Percentiles rank a stretch among this genome's conserved stretches.
Evolutionary conservation across 108 stramenopile species (phyloP).

Genomic region (Nitzschia inconspicua): DNA sequence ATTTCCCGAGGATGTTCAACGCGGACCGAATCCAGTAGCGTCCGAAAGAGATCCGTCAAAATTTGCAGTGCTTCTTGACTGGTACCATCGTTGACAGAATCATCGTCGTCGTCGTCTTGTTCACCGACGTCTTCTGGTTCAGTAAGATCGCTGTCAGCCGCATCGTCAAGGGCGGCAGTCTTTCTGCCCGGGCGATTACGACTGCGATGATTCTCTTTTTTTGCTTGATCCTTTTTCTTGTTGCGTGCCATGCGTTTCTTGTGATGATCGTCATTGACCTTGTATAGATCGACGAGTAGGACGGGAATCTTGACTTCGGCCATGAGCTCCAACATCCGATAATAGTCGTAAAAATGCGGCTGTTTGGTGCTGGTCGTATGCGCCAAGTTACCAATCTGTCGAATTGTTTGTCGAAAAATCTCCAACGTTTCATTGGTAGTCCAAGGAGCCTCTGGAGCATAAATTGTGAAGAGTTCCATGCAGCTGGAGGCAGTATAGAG

Average conservation of each 20-base stretch:
- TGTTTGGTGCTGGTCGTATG: slow-evolving; percentile 23
- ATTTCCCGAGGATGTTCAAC: slow-evolving; percentile 69
- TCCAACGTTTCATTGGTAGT: slow-evolving; percentile 52
- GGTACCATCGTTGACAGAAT: not conserved
- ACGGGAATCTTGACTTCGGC: slow-evolving; percentile 79
- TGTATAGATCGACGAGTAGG: slow-evolving; percentile 68
- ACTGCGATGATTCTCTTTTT: no score
- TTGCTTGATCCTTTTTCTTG: not conserved
- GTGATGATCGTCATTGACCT: slow-evolving; percentile 10
- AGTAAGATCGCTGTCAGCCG: no score
- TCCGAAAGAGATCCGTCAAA: slow-evolving; percentile 56
- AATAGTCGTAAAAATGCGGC: slow-evolving; percentile 51
- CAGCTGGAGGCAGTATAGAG: slow-evolving; percentile 58
- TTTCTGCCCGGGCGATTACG: no score
- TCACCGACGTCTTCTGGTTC: not conserved
- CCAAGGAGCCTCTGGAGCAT: slow-evolving; percentile 84
- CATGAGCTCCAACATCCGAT: slow-evolving; percentile 64
- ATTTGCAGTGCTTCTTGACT: slow-evolving; percentile 52
- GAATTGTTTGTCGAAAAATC: slow-evolving; percentile 69
- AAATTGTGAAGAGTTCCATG: slow-evolving; percentile 74
- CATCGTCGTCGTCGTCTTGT: slow-evolving; percentile 2
- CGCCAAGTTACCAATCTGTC: slow-evolving; percentile 71
- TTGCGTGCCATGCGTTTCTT: no score
- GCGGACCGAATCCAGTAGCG: slow-evolving; percentile 53
- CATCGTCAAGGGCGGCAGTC: no score